Evolutionary conservation across 345 rosid genomes (phyloP).

Genomic region (Citrus sp.): DNA sequence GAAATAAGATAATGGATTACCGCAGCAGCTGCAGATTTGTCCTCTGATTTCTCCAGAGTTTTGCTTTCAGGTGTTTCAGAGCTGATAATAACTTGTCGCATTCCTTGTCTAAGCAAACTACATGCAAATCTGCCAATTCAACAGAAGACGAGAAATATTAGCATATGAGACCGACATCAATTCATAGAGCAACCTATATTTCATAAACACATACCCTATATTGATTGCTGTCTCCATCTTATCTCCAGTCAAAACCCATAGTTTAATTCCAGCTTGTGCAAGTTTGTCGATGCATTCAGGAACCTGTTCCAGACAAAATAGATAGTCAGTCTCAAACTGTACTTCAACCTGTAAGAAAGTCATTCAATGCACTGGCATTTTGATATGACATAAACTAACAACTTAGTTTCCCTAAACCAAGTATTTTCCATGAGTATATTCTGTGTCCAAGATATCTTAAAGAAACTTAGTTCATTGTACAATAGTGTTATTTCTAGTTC

Average conservation of each 20-base stretch:
- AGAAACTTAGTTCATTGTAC: not conserved
- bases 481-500: not conserved
- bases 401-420: not conserved
- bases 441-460: not conserved
- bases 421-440: not conserved
- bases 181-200: not conserved
- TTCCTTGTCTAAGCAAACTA: conserved; percentile 94
- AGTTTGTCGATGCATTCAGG: conserved; percentile 97
- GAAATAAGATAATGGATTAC: conserved; percentile 29
- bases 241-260: conserved; percentile 98
- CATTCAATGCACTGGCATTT: not conserved
- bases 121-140: conserved; percentile 73
- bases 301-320: conserved; percentile 47
- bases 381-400: not conserved
- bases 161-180: conserved; percentile 2
- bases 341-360: not conserved
- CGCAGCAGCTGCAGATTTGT: conserved; percentile 51
- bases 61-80: conserved; percentile 66
- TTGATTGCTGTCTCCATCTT: conserved; percentile 98
- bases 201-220: conserved; percentile 57
- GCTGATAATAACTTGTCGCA: conserved; percentile 81
- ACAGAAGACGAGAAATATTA: conserved; percentile 20
- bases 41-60: conserved; percentile 70
- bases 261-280: conserved; percentile 92
- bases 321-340: not conserved